Evolutionary conservation across 345 rosid genomes (phyloP).

Genomic region (Trapa incisa): DNA sequence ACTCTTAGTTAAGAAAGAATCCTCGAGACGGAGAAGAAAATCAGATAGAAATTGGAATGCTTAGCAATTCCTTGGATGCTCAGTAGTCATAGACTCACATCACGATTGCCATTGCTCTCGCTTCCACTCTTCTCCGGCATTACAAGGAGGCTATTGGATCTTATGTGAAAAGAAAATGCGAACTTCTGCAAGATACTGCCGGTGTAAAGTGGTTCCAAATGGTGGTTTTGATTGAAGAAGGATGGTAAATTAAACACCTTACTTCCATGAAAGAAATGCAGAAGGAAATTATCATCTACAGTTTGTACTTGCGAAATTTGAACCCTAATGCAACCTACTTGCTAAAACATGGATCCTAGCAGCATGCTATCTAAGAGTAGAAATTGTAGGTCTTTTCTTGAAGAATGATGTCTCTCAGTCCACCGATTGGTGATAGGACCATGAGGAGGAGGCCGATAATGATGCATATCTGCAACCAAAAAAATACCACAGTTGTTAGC

Average conservation of each 20-base stretch:
- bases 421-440: conserved; percentile 69
- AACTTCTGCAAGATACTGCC: too few relatives aligned
- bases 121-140: too few relatives aligned
- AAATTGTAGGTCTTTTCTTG: conserved; percentile 41
- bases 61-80: neutral
- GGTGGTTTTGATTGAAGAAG: too few relatives aligned
- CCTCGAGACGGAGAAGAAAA: conserved; percentile 8
- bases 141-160: too few relatives aligned
- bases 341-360: too few relatives aligned
- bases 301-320: too few relatives aligned
- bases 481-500: conserved; percentile 2
- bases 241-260: too few relatives aligned
- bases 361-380: conserved; percentile 26
- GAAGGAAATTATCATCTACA: too few relatives aligned
- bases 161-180: too few relatives aligned
- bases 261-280: too few relatives aligned
- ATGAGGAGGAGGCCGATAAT: conserved; percentile 46
- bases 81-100: neutral
- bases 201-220: too few relatives aligned
- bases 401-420: conserved; percentile 51
- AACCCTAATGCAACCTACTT: too few relatives aligned
- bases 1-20: conserved; percentile 38
- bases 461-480: conserved; percentile 58
- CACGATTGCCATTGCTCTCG: neutral
- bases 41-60: neutral